Conservation (phyloP, 805 yeast genomes). For the Candida lessepsii region DNA sequence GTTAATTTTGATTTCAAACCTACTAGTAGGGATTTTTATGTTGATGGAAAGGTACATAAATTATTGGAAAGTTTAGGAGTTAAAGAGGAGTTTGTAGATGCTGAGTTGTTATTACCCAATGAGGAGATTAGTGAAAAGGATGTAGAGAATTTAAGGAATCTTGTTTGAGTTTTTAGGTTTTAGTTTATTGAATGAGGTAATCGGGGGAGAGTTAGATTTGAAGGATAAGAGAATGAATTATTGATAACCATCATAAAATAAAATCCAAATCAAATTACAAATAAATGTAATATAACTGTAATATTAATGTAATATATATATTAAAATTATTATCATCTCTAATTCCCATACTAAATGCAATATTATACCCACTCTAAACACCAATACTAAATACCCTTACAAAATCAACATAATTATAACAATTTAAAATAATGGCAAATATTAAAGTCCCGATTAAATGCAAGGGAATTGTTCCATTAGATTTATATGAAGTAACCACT, state of each 20-base stretch:
- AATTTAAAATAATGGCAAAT: neutral
- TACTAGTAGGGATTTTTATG: conserved; percentile 37
- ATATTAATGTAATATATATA: conserved; percentile 1
- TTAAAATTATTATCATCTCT: too few relatives aligned
- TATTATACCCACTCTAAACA: too few relatives aligned
- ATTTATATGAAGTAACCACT: neutral
- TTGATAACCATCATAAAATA: too few relatives aligned
- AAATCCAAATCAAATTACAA: too few relatives aligned
- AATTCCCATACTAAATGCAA: too few relatives aligned
- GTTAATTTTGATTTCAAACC: conserved; percentile 27
- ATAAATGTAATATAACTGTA: neutral
- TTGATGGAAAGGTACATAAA: conserved; percentile 37
- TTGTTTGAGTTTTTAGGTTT: neutral
- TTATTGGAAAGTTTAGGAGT: conserved; percentile 28
- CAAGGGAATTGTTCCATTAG: neutral
- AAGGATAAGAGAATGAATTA: too few relatives aligned
- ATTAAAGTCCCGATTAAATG: neutral
- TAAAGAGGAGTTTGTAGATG: conserved; percentile 10
- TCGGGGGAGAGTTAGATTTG: too few relatives aligned
- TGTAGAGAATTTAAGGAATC: conserved; percentile 8
- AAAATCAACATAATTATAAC: conserved; percentile 1
- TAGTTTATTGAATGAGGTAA: too few relatives aligned
- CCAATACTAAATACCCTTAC: neutral
- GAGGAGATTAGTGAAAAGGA: conserved; percentile 2
- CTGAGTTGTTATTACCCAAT: conserved; percentile 4